A percentile compares a stretch with the other conserved stretches of the same genome.
These are phyloP conservation scores for Pythium biforme DNA, from an alignment of 352 stramenopile species.

Conservation along the genomic window DNA sequence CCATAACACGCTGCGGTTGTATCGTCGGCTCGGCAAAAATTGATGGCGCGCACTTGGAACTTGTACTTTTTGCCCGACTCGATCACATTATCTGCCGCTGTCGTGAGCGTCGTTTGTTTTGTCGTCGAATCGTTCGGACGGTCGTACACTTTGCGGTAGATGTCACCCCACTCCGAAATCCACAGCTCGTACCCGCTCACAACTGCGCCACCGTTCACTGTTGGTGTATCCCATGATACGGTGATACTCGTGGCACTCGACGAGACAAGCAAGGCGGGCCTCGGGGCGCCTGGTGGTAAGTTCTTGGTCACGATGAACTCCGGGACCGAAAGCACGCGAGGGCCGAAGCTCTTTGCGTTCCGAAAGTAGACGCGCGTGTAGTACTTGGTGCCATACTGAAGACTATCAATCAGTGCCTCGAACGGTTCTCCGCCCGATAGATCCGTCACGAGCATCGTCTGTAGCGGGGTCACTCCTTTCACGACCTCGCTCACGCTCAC, in stretches of 20 bases:
- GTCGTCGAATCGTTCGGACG: conserved; percentile 82
- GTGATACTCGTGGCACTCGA: conserved; percentile 91
- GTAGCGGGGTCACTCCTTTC: conserved; percentile 47
- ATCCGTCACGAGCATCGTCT: conserved; percentile 65
- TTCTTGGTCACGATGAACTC: conserved; percentile 85
- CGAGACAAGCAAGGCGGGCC: conserved; percentile 83
- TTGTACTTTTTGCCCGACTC: conserved; percentile 91
- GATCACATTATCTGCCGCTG: conserved; percentile 81
- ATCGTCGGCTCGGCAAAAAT: conserved; percentile 89
- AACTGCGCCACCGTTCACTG: conserved; percentile 86
- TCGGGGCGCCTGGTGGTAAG: conserved; percentile 82
- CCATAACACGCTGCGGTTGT: conserved; percentile 81
- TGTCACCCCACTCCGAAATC: conserved; percentile 94
- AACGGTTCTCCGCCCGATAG: conserved; percentile 76
- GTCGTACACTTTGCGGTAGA: conserved; percentile 92
- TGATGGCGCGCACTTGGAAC: conserved; percentile 94
- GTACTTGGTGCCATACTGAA: conserved; percentile 88
- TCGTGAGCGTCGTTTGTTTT: conserved; percentile 71
- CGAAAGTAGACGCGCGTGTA: conserved; percentile 91
- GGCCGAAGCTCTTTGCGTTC: conserved; percentile 86
- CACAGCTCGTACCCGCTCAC: conserved; percentile 95
- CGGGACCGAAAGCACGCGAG: conserved; percentile 62
- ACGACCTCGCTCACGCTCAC: conserved; percentile 53
- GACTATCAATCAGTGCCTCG: conserved; percentile 49
- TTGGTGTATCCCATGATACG: conserved; percentile 89